Base-by-base conservation (phyloP, 768 basidiomycete species). In the Phaffia tasmanica region DNA sequence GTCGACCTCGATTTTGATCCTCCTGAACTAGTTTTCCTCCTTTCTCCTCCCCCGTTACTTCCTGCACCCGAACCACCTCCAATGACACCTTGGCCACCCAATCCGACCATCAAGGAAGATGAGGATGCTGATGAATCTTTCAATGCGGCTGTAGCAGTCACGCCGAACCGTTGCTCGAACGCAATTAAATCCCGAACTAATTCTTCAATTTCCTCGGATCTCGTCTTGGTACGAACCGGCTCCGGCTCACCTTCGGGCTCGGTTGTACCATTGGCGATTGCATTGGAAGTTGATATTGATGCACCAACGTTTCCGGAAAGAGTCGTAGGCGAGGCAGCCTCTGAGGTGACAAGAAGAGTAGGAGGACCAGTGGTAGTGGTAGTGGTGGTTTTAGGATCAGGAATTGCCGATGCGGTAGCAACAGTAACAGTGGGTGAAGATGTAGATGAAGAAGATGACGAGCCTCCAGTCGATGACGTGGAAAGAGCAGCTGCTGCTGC, bases 121-220 rank as follows among this genome's bases (percentile, higher is more conserved):
- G 35, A 42, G 6, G 35, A 42, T 11, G 35, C 35, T 11, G 35
- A 42, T 11, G 35, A 42, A 11, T 57, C 56, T 27, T 29, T 53
- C 49, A 53, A 50, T 3, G 63, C 23, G 6, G 47, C 29, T 19
- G 55, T n/a, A 18, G 62, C 57, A 2, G 47, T 58, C 30, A 35
- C 48, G 16, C 67, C 67, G 35, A 69, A 69, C 32, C 62, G 30
- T 49, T 49, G 46, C 32, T 69, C 67, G 63, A 69, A 69, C 49
- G 46, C 63, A 25, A 69, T 63, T 5, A 69, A 53, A 18, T 69
- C 51, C 25, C 67, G 11, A 1, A 69, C 63, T 25, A 69, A 58
- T 46, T 63, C 67, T 58, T 69, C 67, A 6, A 64, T 63, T 42
- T 67, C 61, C n/a, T 67, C 66, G 18, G 61, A 60, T 11, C 66